Evolutionary conservation across 495 filamentous ascomycete genomes (phyloP), one percentile per base, ranked within the genome.

Genomic region (Geopyxis carbonaria): DNA sequence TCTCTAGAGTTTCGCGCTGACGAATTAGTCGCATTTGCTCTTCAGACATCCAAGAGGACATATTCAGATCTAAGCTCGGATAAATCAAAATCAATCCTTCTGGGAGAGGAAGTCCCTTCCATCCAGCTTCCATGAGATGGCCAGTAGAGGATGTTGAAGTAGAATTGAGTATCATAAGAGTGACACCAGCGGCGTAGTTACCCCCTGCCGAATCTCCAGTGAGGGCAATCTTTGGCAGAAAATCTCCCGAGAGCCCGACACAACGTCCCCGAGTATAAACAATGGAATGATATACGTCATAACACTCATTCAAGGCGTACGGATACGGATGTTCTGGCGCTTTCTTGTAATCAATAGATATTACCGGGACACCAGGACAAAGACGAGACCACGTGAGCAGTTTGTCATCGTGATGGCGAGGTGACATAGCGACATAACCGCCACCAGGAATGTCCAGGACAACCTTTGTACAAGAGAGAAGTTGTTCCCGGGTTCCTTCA

Each of bases 21-120:
- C 86, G 77, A 38, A 97, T 93, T 27, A 95, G 61, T 0, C 80
- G 68, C 82, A 94, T 89, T 55, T 95, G 86, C 56, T 95, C 89
- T 48, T 97, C 91, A 0, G 78, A 83, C 85, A 97, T 94, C 89
- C 89, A 97, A 49, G 83, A 94, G n/a, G 80, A 79, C 35, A 95
- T 93, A 55, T 84, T 93, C 74, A 95, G 78, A 50, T 93, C 91
- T 40, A 97, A 63, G 0, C 73, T 73, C 1, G 89, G 89, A 53
- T 97, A 97, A 20, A 91, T 74, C 27, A 94, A 64, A 1, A 95
- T 65, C 8, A 94, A 50, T 0, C 84, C 91, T 46, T 75, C 78
- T 0, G 89, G 89, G 3, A 72, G 55, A 2, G 89, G 83, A 2
- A 97, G 27, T 62, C 57, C 22, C 27, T 43, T 47, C 29, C 40